Base-by-base conservation (phyloP, 352 stramenopile species). In the Albugo candida region DNA sequence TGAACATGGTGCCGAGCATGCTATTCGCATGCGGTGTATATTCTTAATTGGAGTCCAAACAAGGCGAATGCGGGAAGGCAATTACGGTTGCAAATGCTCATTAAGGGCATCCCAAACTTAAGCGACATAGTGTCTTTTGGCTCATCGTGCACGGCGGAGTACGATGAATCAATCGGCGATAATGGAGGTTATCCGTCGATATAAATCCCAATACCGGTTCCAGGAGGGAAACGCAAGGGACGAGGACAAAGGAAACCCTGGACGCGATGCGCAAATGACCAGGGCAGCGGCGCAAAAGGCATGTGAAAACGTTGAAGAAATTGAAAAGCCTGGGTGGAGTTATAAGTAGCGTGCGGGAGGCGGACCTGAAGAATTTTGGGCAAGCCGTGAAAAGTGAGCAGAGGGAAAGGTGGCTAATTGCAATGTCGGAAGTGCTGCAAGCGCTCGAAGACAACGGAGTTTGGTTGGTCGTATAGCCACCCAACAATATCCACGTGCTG, bases 331-430 rank as follows among this genome's bases (percentile, higher is more conserved):
- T 16, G n/a, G 36, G 16, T 41, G 36, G 36, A 41, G 16, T 41
- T 16, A 14, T 41, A 41, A 41, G 16, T 16, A 41, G 16, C 36
- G 36, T 41, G 36, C 14, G 14, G 36, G 36, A 41, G 36, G 16
- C 16, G 36, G 55, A 55, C n/a, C 55, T 48, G 1, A 58, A 52
- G 19, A 61, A 58, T 16, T 58, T 53, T 21, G 10, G 20, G 11
- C 31, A 52, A n/a, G 47, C 51, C 1, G 55, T 58, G 43, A 17
- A 36, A 1, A 53, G 19, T 18, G 1, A 5, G 0, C 18, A 18
- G n/a, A 19, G n/a, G 13, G 13, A 46, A 5, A 44, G 16, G 48
- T 58, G 51, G 50, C 35, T 40, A 21, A 17, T 16, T 2, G 47
- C 52, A 3, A 40, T 40, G 17, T 5, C 20, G 3, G 21, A 35